These are phyloP conservation scores for Sugiyamaella novakii DNA, from an alignment of 1,139 yeast species.

Conservation along the genomic window DNA sequence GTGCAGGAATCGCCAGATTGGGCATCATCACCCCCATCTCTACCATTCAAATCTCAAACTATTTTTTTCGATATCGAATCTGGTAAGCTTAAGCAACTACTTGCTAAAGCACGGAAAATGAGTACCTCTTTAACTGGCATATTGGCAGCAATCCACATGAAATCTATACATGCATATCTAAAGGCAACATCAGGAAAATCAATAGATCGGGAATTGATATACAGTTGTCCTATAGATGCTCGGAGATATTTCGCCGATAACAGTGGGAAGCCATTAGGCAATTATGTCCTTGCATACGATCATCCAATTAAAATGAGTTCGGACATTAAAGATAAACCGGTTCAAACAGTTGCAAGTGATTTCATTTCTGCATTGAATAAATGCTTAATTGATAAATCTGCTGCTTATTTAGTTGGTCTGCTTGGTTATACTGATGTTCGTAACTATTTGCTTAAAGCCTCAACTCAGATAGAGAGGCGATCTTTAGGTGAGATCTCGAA, in stretches of 20 bases:
- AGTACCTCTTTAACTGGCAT: slow-evolving; percentile 22
- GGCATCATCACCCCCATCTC: slow-evolving; percentile 18
- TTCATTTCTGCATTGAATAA: slow-evolving; percentile 16
- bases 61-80: slow-evolving; percentile 21
- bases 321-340: slow-evolving; percentile 9
- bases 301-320: slow-evolving; percentile 10
- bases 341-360: slow-evolving; percentile 22
- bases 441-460: slow-evolving; percentile 17
- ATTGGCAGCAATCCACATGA: slow-evolving; percentile 22
- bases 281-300: slow-evolving; percentile 26
- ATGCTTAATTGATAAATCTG: slow-evolving; percentile 13
- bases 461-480: slow-evolving; percentile 18
- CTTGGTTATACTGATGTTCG: slow-evolving; percentile 24
- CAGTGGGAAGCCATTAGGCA: slow-evolving; percentile 22
- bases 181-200: slow-evolving; percentile 2
- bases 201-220: slow-evolving; percentile 22
- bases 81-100: slow-evolving; percentile 15
- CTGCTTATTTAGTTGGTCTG: slow-evolving; percentile 26
- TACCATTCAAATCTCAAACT: slow-evolving; percentile 25
- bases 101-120: slow-evolving; percentile 18
- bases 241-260: slow-evolving; percentile 24
- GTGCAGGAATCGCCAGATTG: not conserved
- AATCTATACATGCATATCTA: slow-evolving; percentile 8
- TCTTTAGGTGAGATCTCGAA: slow-evolving; percentile 31
- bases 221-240: slow-evolving; percentile 29